Percentiles rank a stretch among this genome's conserved stretches.
Evolutionary conservation across 2,329 filamentous ascomycete species (phyloP).

Genomic region (Triangularia setosa): DNA sequence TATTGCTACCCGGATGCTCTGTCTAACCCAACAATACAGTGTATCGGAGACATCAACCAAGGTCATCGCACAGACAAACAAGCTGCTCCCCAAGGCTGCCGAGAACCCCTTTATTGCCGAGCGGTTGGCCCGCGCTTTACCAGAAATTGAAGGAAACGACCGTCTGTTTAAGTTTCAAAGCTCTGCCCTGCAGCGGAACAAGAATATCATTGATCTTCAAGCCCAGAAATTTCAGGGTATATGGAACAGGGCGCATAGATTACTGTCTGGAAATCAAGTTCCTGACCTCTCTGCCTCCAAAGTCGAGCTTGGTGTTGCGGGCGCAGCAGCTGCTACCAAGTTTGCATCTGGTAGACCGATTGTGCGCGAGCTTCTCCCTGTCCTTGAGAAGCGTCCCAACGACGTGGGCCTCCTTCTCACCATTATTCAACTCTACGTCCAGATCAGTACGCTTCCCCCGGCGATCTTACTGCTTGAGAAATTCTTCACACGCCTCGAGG

Average conservation of each 20-base stretch:
- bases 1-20: not conserved
- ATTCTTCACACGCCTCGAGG: slow-evolving; percentile 69
- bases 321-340: slow-evolving; percentile 70
- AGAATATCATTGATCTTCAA: slow-evolving; percentile 60
- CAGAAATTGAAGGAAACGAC: slow-evolving; percentile 51
- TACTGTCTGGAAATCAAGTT: slow-evolving; percentile 33
- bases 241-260: slow-evolving; percentile 42
- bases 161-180: slow-evolving; percentile 70
- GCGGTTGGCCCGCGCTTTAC: slow-evolving; percentile 54
- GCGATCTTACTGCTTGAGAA: slow-evolving; percentile 72
- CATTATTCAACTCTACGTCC: slow-evolving; percentile 75
- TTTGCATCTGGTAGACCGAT: slow-evolving; percentile 61
- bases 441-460: slow-evolving; percentile 65
- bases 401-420: slow-evolving; percentile 80
- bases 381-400: slow-evolving; percentile 69
- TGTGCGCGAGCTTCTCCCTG: slow-evolving; percentile 63
- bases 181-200: slow-evolving; percentile 58
- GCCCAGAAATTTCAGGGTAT: slow-evolving; percentile 65
- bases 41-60: slow-evolving; percentile 64
- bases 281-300: slow-evolving; percentile 26
- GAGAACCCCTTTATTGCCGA: slow-evolving; percentile 67
- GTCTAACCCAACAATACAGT: slow-evolving; percentile 39
- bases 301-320: slow-evolving; percentile 42
- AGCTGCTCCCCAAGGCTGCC: slow-evolving; percentile 39
- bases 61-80: slow-evolving; percentile 65